phyloP scores from a whole-genome alignment of 164 flowering plant genomes.

The Litsea cubeba region DNA sequence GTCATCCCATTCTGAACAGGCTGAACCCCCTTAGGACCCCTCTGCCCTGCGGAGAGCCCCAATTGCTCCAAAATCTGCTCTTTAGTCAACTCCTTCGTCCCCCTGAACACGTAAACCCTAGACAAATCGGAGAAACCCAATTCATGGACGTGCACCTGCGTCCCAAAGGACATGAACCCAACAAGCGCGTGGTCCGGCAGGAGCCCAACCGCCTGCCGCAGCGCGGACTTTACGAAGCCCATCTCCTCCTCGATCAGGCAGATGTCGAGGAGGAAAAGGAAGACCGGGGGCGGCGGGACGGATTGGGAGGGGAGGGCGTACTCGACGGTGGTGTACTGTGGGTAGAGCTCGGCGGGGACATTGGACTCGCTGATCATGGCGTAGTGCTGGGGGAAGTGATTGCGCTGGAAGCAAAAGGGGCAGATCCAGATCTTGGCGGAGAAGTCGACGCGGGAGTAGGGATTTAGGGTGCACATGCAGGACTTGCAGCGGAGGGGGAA shows the following conservation, averaged over 20 bases:
- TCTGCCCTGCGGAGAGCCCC: slow-evolving; percentile 43
- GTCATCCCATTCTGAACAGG: slow-evolving; percentile 26
- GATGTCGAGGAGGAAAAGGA: slow-evolving; percentile 73
- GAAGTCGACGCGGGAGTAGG: slow-evolving; percentile 70
- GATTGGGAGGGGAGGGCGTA: slow-evolving; percentile 30
- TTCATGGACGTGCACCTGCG: slow-evolving; percentile 96
- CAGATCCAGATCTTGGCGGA: slow-evolving; percentile 90
- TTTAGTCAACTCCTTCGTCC: slow-evolving; percentile 68
- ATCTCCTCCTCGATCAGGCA: slow-evolving; percentile 91
- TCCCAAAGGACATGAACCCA: slow-evolving; percentile 85
- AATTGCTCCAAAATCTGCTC: slow-evolving; percentile 93
- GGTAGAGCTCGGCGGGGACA: slow-evolving; percentile 88
- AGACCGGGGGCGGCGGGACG: slow-evolving; percentile 43
- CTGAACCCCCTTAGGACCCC: slow-evolving; percentile 33
- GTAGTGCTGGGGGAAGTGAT: slow-evolving; percentile 81
- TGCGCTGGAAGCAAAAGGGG: slow-evolving; percentile 81
- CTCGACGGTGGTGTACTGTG: slow-evolving; percentile 66
- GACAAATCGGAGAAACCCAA: slow-evolving; percentile 82
- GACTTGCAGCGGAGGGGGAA: slow-evolving; percentile 77
- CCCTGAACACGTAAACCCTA: slow-evolving; percentile 83
- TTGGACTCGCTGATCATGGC: slow-evolving; percentile 56
- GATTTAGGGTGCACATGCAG: slow-evolving; percentile 61
- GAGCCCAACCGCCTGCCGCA: slow-evolving; percentile 68
- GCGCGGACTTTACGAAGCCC: slow-evolving; percentile 64
- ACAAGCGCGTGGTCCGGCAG: slow-evolving; percentile 84